Conservation (phyloP, 164 flowering plant genomes). For the Echeveria elegans region DNA sequence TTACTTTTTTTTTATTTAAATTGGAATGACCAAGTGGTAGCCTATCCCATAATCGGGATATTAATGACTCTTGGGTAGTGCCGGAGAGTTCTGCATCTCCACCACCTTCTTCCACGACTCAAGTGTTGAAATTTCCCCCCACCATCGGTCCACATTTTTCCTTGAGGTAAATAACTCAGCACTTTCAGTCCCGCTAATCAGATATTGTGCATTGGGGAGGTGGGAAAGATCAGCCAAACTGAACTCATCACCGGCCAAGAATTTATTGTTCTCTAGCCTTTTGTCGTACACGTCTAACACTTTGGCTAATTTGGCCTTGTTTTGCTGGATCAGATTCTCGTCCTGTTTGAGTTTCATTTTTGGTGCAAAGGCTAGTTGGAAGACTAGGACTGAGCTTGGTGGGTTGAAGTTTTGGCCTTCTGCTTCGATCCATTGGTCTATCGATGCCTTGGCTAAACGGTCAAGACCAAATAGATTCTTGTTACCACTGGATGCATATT, state of each 20-base stretch:
- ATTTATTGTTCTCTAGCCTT: constrained; percentile 49
- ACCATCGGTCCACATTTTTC: constrained; percentile 76
- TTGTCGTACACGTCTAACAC: constrained; percentile 70
- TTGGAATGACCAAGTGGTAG: neutral
- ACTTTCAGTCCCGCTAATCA: constrained; percentile 38
- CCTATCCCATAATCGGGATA: neutral
- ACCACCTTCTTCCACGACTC: constrained; percentile 79
- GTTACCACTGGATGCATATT: constrained; percentile 47
- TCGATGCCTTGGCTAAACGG: constrained; percentile 53
- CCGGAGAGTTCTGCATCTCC: constrained; percentile 42
- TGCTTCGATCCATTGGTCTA: constrained; percentile 85
- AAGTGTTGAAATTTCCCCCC: constrained; percentile 59
- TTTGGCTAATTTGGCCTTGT: constrained; percentile 47
- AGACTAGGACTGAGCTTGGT: constrained; percentile 52
- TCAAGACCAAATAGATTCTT: constrained; percentile 41
- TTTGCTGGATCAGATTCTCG: constrained; percentile 38
- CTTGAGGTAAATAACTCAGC: constrained; percentile 43
- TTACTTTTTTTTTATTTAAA: neutral
- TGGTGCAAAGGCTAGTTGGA: constrained; percentile 74
- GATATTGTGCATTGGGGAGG: constrained; percentile 50
- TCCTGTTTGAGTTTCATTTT: constrained; percentile 62
- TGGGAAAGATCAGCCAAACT: constrained; percentile 79
- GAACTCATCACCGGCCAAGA: constrained; percentile 74
- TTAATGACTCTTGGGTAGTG: constrained; percentile 15
- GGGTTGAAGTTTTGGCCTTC: constrained; percentile 77